These are phyloP conservation scores for Hericium coralloides DNA, from an alignment of 768 basidiomycete species.

Conservation along the genomic window DNA sequence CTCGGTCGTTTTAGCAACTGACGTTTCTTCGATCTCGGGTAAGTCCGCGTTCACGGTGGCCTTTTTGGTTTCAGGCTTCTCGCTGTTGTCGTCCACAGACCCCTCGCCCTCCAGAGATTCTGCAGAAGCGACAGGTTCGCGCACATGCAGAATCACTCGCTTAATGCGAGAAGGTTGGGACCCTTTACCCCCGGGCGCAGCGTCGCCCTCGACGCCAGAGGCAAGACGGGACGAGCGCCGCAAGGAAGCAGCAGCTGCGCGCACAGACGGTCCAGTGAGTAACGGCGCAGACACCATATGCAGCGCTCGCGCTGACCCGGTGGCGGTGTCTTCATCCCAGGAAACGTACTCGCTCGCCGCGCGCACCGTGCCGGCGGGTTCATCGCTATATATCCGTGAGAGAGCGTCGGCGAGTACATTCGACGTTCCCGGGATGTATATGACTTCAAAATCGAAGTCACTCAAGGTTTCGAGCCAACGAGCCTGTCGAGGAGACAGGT, in stretches of 20 bases:
- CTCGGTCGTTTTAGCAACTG: too few relatives aligned
- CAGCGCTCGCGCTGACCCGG: neutral
- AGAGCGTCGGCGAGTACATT: slow-evolving; percentile 22
- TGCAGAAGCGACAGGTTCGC: neutral
- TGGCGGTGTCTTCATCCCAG: slow-evolving; percentile 4
- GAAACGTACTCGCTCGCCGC: too few relatives aligned
- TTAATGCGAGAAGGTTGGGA: too few relatives aligned
- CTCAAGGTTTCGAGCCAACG: slow-evolving; percentile 21
- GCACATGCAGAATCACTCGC: too few relatives aligned
- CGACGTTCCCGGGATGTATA: slow-evolving; percentile 20
- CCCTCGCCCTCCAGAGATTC: neutral
- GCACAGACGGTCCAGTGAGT: too few relatives aligned
- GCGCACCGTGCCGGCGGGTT: slow-evolving; percentile 17
- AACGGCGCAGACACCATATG: neutral
- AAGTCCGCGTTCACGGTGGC: too few relatives aligned
- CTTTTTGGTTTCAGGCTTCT: too few relatives aligned
- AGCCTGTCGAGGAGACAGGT: slow-evolving; percentile 19
- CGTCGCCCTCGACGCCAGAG: neutral
- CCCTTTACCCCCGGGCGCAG: too few relatives aligned
- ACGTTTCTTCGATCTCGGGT: too few relatives aligned
- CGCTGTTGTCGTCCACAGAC: too few relatives aligned
- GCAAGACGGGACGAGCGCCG: neutral
- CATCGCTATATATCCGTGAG: slow-evolving; percentile 17
- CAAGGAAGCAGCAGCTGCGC: neutral
- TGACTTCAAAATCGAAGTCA: slow-evolving; percentile 23